Percentiles rank a stretch among this genome's conserved stretches.
Evolutionary conservation across 192 early-diverging fungal genomes (phyloP).

Genomic region (Coemansia brasiliensis): DNA sequence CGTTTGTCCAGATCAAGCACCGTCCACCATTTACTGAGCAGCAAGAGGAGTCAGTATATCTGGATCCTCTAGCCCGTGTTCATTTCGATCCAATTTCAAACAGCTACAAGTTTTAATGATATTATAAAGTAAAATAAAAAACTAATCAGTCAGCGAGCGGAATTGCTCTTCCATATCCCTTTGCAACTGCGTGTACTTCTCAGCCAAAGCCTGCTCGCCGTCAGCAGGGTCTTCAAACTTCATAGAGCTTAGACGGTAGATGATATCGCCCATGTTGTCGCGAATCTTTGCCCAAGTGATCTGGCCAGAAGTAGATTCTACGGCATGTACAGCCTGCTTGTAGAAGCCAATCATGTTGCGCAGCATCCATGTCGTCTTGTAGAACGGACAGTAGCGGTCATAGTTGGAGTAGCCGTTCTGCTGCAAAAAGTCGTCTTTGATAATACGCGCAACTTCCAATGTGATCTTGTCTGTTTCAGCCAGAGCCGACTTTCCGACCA

Average conservation of each 20-base stretch:
- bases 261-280: slow-evolving; percentile 85
- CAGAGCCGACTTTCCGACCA: slow-evolving; percentile 93
- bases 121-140: slow-evolving; percentile 10
- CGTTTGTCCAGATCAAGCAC: slow-evolving; percentile 33
- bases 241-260: slow-evolving; percentile 98
- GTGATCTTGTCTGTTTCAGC: slow-evolving; percentile 99
- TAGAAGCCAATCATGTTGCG: slow-evolving; percentile 98
- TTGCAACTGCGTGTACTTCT: slow-evolving; percentile 85
- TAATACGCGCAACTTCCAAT: slow-evolving; percentile 93
- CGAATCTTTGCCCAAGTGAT: slow-evolving; percentile 96
- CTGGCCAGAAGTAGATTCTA: slow-evolving; percentile 86
- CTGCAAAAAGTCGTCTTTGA: slow-evolving; percentile 99
- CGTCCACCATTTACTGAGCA: slow-evolving; percentile 24
- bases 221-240: slow-evolving; percentile 99
- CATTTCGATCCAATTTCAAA: slow-evolving; percentile 15
- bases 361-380: slow-evolving; percentile 98
- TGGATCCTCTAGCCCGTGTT: slow-evolving; percentile 31
- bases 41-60: slow-evolving; percentile 22
- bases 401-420: slow-evolving; percentile 99
- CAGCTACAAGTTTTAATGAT: slow-evolving; percentile 22
- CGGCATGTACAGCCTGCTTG: slow-evolving; percentile 89
- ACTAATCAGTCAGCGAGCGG: slow-evolving; percentile 71
- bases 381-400: slow-evolving; percentile 99
- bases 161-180: slow-evolving; percentile 98
- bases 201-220: slow-evolving; percentile 84